A percentile compares a stretch with the other conserved stretches of the same genome.
These are phyloP conservation scores for Malbranchea cinnamomea DNA, from an alignment of 2,329 filamentous ascomycete species.

Conservation along the genomic window DNA sequence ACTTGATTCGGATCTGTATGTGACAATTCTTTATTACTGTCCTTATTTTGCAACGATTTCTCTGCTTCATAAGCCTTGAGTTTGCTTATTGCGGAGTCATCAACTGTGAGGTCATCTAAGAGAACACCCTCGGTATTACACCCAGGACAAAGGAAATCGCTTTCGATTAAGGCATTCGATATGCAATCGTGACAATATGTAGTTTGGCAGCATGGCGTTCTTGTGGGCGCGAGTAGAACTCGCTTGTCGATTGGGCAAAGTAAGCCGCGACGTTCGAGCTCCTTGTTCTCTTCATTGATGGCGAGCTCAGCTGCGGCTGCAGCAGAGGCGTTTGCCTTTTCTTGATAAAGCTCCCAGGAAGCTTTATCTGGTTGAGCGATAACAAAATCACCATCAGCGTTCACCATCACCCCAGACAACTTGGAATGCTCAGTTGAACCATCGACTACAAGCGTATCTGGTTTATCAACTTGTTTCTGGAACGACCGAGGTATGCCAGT, in stretches of 20 bases:
- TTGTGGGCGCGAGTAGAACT: conserved; percentile 96
- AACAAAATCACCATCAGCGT: conserved; percentile 93
- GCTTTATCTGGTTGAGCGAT: conserved; percentile 91
- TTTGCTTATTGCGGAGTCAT: conserved; percentile 63
- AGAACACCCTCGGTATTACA: conserved; percentile 84
- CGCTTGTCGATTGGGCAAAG: conserved; percentile 95
- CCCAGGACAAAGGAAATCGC: conserved; percentile 87
- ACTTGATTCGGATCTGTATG: conserved; percentile 11
- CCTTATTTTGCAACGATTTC: conserved; percentile 29
- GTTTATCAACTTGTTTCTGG: conserved; percentile 88
- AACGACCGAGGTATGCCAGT: conserved; percentile 95
- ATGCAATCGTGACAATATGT: conserved; percentile 99
- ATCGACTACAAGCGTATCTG: conserved; percentile 56
- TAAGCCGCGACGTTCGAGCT: conserved; percentile 72
- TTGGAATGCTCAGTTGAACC: conserved; percentile 67
- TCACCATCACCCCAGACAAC: conserved; percentile 88
- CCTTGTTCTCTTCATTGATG: conserved; percentile 63
- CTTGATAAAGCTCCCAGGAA: conserved; percentile 93
- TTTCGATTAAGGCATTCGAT: conserved; percentile 95
- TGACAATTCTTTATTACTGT: conserved; percentile 10
- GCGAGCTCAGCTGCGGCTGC: conserved; percentile 70
- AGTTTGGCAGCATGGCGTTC: conserved; percentile 95
- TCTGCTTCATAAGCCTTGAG: conserved; percentile 59
- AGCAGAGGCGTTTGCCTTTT: conserved; percentile 75
- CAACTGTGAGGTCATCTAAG: conserved; percentile 75